Evolutionary conservation across 495 filamentous ascomycete species (phyloP).

Genomic region (Aspergillus hancockii): DNA sequence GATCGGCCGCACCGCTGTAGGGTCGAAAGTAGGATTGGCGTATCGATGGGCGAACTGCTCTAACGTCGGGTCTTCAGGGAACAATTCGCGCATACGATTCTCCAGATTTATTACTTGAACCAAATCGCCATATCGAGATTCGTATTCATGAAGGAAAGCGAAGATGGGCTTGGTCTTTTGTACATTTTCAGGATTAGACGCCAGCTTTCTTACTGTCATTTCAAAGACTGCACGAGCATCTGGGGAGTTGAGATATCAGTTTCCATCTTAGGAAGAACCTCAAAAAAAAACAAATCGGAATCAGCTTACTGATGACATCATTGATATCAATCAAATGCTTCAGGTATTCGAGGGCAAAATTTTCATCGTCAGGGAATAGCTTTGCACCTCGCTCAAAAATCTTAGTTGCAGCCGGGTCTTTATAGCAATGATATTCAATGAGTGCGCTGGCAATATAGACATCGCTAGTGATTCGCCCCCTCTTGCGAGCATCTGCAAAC

Average conservation of each 20-base stretch:
- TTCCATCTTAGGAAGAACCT: background rate
- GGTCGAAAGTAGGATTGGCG: constrained; percentile 66
- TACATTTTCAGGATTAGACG: constrained; percentile 67
- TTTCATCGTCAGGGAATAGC: constrained; percentile 88
- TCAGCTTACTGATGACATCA: constrained; percentile 83
- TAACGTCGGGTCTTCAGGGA: constrained; percentile 80
- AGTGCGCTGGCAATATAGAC: constrained; percentile 90
- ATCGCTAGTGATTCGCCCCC: constrained; percentile 85
- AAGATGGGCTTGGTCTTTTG: constrained; percentile 82
- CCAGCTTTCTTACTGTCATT: constrained; percentile 78
- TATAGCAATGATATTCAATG: constrained; percentile 94
- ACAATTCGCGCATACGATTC: constrained; percentile 87
- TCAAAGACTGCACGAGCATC: constrained; percentile 95
- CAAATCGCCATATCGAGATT: constrained; percentile 90
- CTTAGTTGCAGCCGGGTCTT: constrained; percentile 84
- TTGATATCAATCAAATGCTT: constrained; percentile 90
- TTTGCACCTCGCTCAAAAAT: constrained; percentile 94
- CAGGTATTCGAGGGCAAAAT: constrained; percentile 89
- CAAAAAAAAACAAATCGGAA: background rate
- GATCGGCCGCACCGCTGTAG: constrained; percentile 75
- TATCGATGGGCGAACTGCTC: constrained; percentile 75
- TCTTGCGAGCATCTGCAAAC: constrained; percentile 82
- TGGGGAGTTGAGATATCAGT: constrained; percentile 39
- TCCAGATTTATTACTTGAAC: constrained; percentile 86
- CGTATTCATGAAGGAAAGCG: constrained; percentile 88